These are phyloP conservation scores for Emmonsia crescens DNA, from an alignment of 2,329 filamentous ascomycete genomes.

Conservation along the genomic window DNA sequence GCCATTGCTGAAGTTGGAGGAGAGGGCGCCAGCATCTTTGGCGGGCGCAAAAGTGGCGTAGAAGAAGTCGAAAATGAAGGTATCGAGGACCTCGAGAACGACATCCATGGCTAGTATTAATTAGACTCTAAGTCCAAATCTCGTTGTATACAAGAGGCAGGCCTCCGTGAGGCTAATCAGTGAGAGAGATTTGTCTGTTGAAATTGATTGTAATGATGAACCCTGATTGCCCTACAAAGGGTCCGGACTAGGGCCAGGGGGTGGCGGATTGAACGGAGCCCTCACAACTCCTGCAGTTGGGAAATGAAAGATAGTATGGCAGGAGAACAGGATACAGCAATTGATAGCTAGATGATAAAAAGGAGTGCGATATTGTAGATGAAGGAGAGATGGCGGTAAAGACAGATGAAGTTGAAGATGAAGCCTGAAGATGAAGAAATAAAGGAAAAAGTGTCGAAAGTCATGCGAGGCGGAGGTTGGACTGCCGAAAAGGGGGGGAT, in stretches of 20 bases:
- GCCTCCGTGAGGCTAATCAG: neutral
- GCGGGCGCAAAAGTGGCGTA: slow-evolving; percentile 64
- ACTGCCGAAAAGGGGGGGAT: neutral
- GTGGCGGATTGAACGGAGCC: neutral
- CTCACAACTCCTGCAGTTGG: neutral
- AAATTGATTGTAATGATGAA: neutral
- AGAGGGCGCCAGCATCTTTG: slow-evolving; percentile 30
- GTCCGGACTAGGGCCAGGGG: neutral
- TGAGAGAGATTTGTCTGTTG: neutral
- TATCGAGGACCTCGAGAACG: slow-evolving; percentile 75
- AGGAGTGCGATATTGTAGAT: neutral
- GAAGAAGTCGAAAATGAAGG: slow-evolving; percentile 65
- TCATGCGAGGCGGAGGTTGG: neutral
- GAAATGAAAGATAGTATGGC: too few species aligned
- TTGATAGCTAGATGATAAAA: neutral
- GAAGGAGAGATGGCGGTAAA: neutral
- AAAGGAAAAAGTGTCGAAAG: neutral
- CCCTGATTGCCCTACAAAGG: too few species aligned
- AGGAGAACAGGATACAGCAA: neutral
- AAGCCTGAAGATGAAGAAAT: neutral
- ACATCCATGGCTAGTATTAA: slow-evolving; percentile 60
- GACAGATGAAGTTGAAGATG: neutral
- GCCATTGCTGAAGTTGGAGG: slow-evolving; percentile 42
- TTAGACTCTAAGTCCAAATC: neutral
- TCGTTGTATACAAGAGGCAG: neutral